Evolutionary conservation across 1,284 basidiomycete species (phyloP).

Genomic region (Cryptococcus sp.): DNA sequence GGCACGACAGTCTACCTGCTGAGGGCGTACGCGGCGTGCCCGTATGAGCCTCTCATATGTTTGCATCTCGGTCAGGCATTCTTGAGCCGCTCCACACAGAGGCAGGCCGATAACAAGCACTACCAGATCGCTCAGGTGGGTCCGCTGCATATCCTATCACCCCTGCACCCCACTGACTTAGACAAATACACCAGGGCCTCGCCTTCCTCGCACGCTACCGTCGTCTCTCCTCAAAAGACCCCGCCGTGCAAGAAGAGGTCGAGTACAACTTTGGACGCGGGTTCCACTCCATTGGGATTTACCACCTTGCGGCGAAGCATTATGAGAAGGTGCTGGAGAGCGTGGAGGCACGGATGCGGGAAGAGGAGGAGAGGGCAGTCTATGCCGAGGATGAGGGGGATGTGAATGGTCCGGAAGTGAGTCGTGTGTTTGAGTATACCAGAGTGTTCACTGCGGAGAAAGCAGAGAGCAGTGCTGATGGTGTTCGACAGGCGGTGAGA

Average conservation of each 20-base stretch:
- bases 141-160: conserved; percentile 12
- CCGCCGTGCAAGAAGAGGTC: conserved; percentile 62
- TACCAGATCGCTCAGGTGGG: conserved; percentile 71
- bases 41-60: conserved; percentile 79
- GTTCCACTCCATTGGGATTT: conserved; percentile 83
- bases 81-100: conserved; percentile 81
- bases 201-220: conserved; percentile 78
- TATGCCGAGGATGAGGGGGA: conserved; percentile 1
- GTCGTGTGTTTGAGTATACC: background rate
- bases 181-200: conserved; percentile 59
- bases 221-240: conserved; percentile 52
- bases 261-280: conserved; percentile 89
- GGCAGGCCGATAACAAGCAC: conserved; percentile 90
- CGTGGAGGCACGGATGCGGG: conserved; percentile 53
- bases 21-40: conserved; percentile 79
- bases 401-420: conserved; percentile 13
- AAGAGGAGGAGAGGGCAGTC: conserved; percentile 1
- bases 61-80: conserved; percentile 78
- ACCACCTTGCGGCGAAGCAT: conserved; percentile 74
- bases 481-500: conserved; percentile 25
- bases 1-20: conserved; percentile 69
- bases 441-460: background rate
- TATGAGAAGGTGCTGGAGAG: conserved; percentile 71
- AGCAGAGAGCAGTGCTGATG: background rate
- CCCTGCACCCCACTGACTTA: background rate